Base-by-base conservation (phyloP, 1,139 yeast genomes). In the Scheffersomyces titani region DNA sequence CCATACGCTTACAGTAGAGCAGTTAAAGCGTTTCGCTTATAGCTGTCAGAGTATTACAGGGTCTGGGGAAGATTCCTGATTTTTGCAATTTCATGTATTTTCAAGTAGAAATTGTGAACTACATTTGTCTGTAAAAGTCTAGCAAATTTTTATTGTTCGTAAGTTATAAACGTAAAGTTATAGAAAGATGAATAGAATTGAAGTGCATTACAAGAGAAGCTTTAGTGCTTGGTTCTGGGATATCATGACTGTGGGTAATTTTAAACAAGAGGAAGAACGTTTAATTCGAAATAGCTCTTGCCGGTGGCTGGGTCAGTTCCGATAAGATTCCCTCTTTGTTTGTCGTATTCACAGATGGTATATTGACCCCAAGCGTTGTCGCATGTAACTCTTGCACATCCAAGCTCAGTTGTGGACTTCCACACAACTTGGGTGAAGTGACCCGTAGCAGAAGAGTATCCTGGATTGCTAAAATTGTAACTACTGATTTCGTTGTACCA, bases 341-440 rank as follows among this genome's bases (percentile, higher is more conserved):
- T 67, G 47, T 76, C 68, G 72, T 89, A 89, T 65, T 88, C 89
- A 77, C 94, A 89, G 57, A 88, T 82, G 57, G 89, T 79, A 73
- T 88, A 88, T 62, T 82, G 85, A 18, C 48, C 47, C 83, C 83
- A 80, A 57, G 70, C 63, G 62, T 76, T 75, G 62, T 77, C 62
- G 75, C 90, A 87, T 54, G 68, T 68, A 50, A 84, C 81, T 61
- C 74, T 74, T 54, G 87, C 90, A 76, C 92, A 88, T 47, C 92
- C 92, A 48, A 88, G 70, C 60, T 80, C 70, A 36, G 83, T 70
- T 49, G 88, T 73, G 6, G 77, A 63, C 61, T 81, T 81, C 92
- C 92, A 88, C n/a, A 88, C 81, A 52, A 87, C 67, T 70, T 87
- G 92, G 16, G 92, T 87, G 73, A 87, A 88, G 69, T 88, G 92